Percentiles rank a stretch among this genome's conserved stretches.
These are phyloP conservation scores for Albatrellus ellisii DNA, from an alignment of 768 basidiomycete species.

Conservation along the genomic window DNA sequence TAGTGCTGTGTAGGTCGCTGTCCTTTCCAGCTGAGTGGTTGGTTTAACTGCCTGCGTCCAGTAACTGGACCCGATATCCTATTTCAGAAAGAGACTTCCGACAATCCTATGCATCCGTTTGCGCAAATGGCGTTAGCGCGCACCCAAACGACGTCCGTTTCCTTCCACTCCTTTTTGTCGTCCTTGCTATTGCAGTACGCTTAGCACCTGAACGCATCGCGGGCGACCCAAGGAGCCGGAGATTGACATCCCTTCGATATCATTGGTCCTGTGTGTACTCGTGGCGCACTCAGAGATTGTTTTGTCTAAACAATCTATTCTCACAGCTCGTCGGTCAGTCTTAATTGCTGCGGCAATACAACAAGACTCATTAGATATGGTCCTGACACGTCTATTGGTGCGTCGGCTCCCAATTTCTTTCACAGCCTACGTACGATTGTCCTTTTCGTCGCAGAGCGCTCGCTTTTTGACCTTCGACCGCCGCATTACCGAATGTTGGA, in stretches of 20 bases:
- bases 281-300: constrained; percentile 1
- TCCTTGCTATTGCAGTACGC: constrained; percentile 76
- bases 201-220: constrained; percentile 77
- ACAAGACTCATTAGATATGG: constrained; percentile 83
- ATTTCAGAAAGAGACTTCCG: constrained; percentile 79
- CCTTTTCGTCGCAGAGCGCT: constrained; percentile 44
- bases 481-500: constrained; percentile 92
- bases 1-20: constrained; percentile 41
- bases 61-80: constrained; percentile 92
- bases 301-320: constrained; percentile 10
- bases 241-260: constrained; percentile 76
- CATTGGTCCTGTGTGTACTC: constrained; percentile 84
- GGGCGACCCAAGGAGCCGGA: constrained; percentile 62
- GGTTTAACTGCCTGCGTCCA: constrained; percentile 17
- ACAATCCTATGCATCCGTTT: constrained; percentile 50
- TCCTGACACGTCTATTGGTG: constrained; percentile 79
- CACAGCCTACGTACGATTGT: constrained; percentile 6
- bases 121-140: constrained; percentile 45
- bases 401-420: constrained; percentile 7
- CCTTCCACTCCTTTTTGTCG: constrained; percentile 86
- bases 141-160: constrained; percentile 73
- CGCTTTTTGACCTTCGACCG: constrained; percentile 61
- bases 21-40: not conserved
- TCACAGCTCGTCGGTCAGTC: constrained; percentile 75
- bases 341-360: constrained; percentile 90